These are phyloP conservation scores for Aspergillus carlsbadensis DNA, from an alignment of 495 filamentous ascomycete species.

Conservation along the genomic window DNA sequence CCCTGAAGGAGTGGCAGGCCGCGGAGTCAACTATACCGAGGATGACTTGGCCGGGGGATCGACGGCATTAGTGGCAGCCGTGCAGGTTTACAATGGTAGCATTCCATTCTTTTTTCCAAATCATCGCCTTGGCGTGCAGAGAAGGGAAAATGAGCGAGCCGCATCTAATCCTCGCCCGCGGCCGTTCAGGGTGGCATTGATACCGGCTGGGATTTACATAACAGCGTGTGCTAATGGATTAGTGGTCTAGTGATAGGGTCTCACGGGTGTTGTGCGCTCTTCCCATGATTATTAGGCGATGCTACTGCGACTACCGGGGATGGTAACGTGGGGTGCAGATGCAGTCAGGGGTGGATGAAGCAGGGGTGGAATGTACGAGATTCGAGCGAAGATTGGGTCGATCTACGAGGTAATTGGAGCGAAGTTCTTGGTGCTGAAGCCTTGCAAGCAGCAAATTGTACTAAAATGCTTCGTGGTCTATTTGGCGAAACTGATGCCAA, in stretches of 20 bases:
- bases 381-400: background rate
- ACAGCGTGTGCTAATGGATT: background rate
- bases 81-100: background rate
- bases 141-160: no score
- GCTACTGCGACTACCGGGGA: background rate
- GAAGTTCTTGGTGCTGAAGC: background rate
- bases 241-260: background rate
- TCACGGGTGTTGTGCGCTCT: no score
- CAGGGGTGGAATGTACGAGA: no score
- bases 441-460: no score
- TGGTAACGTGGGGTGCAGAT: background rate
- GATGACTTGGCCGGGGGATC: background rate
- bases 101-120: background rate
- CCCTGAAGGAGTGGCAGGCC: no score
- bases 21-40: no score
- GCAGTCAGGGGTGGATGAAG: background rate
- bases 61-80: background rate
- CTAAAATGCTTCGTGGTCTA: background rate
- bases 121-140: no score
- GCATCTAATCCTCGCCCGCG: background rate
- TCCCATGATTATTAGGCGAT: no score
- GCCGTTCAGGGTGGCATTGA: background rate
- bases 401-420: background rate
- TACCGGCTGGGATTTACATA: background rate
- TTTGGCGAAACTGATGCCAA: no score